Base-by-base conservation (phyloP, 805 yeast species). In the Candida montana region DNA sequence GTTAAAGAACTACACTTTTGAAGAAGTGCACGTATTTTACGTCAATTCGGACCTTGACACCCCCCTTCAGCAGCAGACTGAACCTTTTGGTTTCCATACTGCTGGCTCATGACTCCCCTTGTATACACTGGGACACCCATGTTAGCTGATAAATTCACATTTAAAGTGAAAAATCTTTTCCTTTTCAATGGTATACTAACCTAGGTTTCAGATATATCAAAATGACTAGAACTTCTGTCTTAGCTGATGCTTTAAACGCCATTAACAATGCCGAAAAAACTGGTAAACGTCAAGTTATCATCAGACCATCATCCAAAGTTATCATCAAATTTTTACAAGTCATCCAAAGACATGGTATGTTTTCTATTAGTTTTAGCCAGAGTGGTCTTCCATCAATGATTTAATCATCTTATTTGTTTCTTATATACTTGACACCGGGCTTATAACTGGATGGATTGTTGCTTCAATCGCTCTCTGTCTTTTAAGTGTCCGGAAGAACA, bases 181-280 rank as follows among this genome's bases (percentile, higher is more conserved):
- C 27, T 38, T 29, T n/a, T n/a, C 19, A 15, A 7, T 12, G 28
- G 19, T 16, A 27, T 50, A 48, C 52, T 46, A 48, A 50, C 52
- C 20, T 2, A 16, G 11, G 5, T 1, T 9, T 11, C 31, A 19
- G n/a, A 13, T n/a, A 27, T 15, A 17, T 26, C 7, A 9, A 64
- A 68, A 89, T 90, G 97, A 87, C 96, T 71, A 89, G 96, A 79
- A 80, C 96, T 58, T 89, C 97, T 63, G 97, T 86, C 72, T 84
- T 89, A 73, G 96, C 96, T 68, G 97, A 89, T 78, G 96, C 96
- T 67, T 83, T 89, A 64, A 90, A 90, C 76, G 83, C 95, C 63
- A 90, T 89, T 74, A 88, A 89, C 91, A 89, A 90, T 74, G 97
- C 97, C 75, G 96, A 90, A 77, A 90, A 88, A 77, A 82, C 96